Percentiles rank a stretch among this genome's conserved stretches.
Conservation (phyloP, 78 protist species). For the Acrasis kona region DNA sequence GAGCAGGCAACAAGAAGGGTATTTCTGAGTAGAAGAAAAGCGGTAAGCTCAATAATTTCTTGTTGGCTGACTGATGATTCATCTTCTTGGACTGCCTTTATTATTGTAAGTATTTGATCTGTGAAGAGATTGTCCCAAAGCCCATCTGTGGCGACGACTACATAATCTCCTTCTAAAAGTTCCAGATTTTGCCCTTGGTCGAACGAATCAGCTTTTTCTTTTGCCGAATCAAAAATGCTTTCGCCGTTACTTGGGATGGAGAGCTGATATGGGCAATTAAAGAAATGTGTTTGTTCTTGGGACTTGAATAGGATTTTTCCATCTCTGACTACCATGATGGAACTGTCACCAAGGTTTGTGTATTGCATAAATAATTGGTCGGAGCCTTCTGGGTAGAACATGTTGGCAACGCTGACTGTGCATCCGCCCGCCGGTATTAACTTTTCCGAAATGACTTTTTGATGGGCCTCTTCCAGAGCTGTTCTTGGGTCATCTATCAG, state of each 20-base stretch:
- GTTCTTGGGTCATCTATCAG: no score
- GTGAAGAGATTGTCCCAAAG: slow-evolving; percentile 68
- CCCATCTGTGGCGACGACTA: slow-evolving; percentile 69
- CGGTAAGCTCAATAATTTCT: slow-evolving; percentile 28
- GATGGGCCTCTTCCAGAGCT: slow-evolving; percentile 4
- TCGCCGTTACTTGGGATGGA: slow-evolving; percentile 28
- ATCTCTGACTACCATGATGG: slow-evolving; percentile 38
- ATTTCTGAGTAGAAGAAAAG: no score
- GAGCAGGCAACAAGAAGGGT: no score
- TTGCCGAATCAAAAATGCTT: neutral
- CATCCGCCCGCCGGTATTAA: slow-evolving; percentile 40
- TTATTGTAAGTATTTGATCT: no score
- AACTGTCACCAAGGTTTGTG: slow-evolving; percentile 68
- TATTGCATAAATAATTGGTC: no score
- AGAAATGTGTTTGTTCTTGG: slow-evolving; percentile 53
- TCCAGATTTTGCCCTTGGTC: slow-evolving; percentile 10
- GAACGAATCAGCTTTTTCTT: neutral
- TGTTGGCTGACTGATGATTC: slow-evolving; percentile 45
- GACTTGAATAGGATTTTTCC: slow-evolving; percentile 30
- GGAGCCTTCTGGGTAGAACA: neutral
- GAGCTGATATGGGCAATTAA: slow-evolving; percentile 66
- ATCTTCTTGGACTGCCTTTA: no score
- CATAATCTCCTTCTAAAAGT: slow-evolving; percentile 36
- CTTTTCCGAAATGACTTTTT: slow-evolving; percentile 5
- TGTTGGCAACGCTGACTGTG: no score